A percentile compares a stretch with the other conserved stretches of the same genome.
These are phyloP conservation scores for Hypoxylon crocopeplum DNA, from an alignment of 495 filamentous ascomycete species.

Conservation along the genomic window DNA sequence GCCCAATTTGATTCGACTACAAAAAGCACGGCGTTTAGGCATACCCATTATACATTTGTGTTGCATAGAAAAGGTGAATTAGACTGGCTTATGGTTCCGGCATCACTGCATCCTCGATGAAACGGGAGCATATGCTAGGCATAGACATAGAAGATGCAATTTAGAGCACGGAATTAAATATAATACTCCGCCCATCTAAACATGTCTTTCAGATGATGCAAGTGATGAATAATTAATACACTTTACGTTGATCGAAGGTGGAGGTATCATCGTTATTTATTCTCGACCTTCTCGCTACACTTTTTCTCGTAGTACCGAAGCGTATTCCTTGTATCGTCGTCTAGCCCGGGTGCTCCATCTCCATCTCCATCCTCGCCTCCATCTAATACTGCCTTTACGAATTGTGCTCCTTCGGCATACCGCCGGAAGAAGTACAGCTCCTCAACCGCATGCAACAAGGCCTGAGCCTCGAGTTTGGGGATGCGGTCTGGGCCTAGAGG, in stretches of 20 bases:
- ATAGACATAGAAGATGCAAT: conserved; percentile 20
- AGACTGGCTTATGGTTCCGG: conserved; percentile 9
- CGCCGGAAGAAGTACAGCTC: conserved; percentile 62
- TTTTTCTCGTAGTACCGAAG: conserved; percentile 46
- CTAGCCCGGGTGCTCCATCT: conserved; percentile 27
- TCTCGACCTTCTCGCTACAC: conserved; percentile 36
- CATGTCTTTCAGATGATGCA: not conserved
- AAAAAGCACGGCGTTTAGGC: conserved; percentile 46
- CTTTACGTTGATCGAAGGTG: too few species aligned
- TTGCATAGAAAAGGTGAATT: conserved; percentile 34
- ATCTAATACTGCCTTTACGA: conserved; percentile 42
- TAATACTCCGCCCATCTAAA: conserved; percentile 21
- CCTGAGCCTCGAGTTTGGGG: conserved; percentile 52
- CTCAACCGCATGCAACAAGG: conserved; percentile 60
- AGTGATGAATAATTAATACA: not conserved
- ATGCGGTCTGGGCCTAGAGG: conserved; percentile 39
- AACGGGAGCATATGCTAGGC: not conserved
- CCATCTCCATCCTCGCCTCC: conserved; percentile 29
- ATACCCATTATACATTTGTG: conserved; percentile 34
- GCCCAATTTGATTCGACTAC: conserved; percentile 15
- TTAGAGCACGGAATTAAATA: conserved; percentile 13
- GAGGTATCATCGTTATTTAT: not conserved
- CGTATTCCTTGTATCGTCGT: conserved; percentile 44
- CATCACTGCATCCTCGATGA: not conserved
- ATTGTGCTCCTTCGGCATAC: conserved; percentile 50